A percentile compares a stretch with the other conserved stretches of the same genome.
These are phyloP conservation scores for Lecanicillium sp. DNA, from an alignment of 2,329 filamentous ascomycete genomes.

Conservation along the genomic window DNA sequence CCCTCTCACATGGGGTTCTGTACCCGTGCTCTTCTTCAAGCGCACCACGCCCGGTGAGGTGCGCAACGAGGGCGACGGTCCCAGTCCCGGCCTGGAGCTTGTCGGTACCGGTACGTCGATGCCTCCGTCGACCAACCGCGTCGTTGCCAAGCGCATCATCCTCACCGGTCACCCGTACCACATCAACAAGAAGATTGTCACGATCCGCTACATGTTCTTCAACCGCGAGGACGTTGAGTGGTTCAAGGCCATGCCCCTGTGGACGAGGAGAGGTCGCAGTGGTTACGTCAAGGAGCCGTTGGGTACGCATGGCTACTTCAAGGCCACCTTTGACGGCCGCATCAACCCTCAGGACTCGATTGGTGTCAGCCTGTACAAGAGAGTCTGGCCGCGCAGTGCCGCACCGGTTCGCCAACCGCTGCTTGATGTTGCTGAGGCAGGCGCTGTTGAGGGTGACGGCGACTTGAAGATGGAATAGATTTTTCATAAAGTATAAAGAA, in stretches of 20 bases:
- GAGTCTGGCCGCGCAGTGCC: conserved; percentile 72
- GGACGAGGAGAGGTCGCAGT: conserved; percentile 82
- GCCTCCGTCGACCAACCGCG: conserved; percentile 66
- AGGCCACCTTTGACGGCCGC: conserved; percentile 92
- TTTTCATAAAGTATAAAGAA: not conserved
- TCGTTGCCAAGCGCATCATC: conserved; percentile 90
- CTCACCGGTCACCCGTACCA: conserved; percentile 96
- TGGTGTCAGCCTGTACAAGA: conserved; percentile 83
- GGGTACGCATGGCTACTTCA: conserved; percentile 99
- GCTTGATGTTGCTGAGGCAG: conserved; percentile 23
- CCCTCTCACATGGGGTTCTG: conserved; percentile 86
- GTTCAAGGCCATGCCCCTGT: conserved; percentile 95
- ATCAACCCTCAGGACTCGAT: conserved; percentile 95
- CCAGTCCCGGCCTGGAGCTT: conserved; percentile 56
- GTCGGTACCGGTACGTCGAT: conserved; percentile 84
- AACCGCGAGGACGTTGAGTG: conserved; percentile 89
- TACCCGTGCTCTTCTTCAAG: conserved; percentile 86
- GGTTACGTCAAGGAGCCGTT: conserved; percentile 92
- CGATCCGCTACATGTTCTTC: conserved; percentile 99
- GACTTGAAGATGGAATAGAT: conserved; percentile 29
- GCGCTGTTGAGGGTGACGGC: conserved; percentile 19
- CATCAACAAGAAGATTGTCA: conserved; percentile 97
- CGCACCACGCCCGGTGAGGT: conserved; percentile 40
- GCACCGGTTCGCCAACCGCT: conserved; percentile 38
- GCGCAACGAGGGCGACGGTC: conserved; percentile 36